phyloP scores from a whole-genome alignment of 2,329 filamentous ascomycete genomes.

The Paracorniculantispora psalliotae region DNA sequence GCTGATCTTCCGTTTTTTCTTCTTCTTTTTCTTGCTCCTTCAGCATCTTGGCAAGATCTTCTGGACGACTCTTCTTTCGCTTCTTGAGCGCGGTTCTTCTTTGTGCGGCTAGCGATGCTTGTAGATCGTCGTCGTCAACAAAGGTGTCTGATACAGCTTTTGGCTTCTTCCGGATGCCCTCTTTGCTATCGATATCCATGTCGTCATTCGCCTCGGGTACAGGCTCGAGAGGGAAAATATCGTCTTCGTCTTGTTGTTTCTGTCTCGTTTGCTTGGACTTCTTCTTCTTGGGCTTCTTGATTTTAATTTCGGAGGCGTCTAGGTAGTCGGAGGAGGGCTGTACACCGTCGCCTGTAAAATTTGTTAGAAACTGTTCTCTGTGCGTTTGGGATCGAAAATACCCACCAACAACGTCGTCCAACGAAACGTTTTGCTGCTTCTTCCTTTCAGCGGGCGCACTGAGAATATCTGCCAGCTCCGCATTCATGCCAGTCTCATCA shows the following conservation, averaged over 20 bases:
- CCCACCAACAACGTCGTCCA: slow-evolving; percentile 67
- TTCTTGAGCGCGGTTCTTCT: slow-evolving; percentile 83
- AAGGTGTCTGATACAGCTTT: slow-evolving; percentile 63
- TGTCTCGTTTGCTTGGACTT: slow-evolving; percentile 73
- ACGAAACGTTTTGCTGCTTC: slow-evolving; percentile 66
- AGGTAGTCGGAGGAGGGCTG: slow-evolving; percentile 73
- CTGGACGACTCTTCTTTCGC: slow-evolving; percentile 78
- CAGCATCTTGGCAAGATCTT: slow-evolving; percentile 80
- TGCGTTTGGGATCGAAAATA: background rate
- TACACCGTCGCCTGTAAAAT: slow-evolving; percentile 16
- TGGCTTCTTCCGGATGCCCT: slow-evolving; percentile 51
- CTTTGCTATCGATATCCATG: slow-evolving; percentile 74
- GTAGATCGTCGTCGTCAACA: slow-evolving; percentile 88
- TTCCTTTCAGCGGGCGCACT: slow-evolving; percentile 47
- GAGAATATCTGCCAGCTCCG: slow-evolving; percentile 56
- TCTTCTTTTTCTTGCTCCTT: slow-evolving; percentile 57
- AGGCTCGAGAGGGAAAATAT: slow-evolving; percentile 45
- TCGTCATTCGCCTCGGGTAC: slow-evolving; percentile 36
- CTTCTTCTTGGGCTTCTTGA: slow-evolving; percentile 93
- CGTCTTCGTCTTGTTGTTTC: slow-evolving; percentile 60
- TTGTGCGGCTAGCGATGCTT: slow-evolving; percentile 79
- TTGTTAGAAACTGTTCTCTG: slow-evolving; percentile 15
- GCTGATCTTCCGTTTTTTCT: slow-evolving; percentile 37
- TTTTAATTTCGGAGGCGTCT: slow-evolving; percentile 78
- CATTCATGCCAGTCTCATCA: slow-evolving; percentile 67